Evolutionary conservation across 371 early-diverging fungal species (phyloP), one percentile per base, ranked within the genome.

Genomic region (Coemansia sp.): DNA sequence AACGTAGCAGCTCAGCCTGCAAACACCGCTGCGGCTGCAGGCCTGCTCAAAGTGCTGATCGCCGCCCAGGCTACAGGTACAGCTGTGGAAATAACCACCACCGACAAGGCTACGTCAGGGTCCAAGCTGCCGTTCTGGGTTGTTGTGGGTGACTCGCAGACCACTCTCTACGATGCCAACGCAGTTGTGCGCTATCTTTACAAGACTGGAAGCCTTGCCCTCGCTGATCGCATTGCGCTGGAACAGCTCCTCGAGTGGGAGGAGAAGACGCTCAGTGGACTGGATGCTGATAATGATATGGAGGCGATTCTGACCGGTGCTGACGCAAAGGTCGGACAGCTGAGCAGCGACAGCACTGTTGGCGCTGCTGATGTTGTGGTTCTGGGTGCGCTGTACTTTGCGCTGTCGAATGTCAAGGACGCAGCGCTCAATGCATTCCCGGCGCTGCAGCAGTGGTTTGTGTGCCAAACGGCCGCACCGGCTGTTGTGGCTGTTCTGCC

Each of bases 231-330:
- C 11, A 39, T 81, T 16, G 67, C 61, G 12, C 25, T 67, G 28
- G 80, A 80, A 65, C 68, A 62, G 64, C 61, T 67, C 33, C 64
- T 80, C 18, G 80, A 80, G 57, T 80, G 80, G 80, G 80, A 80
- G 59, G 80, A 80, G 79, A 80, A 70, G 65, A 40, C 48, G 28
- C 59, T 80, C 54, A 55, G 63, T 44, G 51, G 11, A 25, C 37
- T 68, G 54, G 63, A 68, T 1, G 57, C 55, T 2, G 81, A 77
- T 37, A 63, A 48, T 47, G 67, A 73, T 18, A 44, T 72, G 25
- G 65, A 62, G 5, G 53, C 28, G 14, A 40, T 68, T 2, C 53
- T 77, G 33, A 51, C 69, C 0, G 63, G 66, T 0, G 73, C 66
- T 9, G 62, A 62, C 25, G 52, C 62, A 26, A 62, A 50, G 26